phyloP scores from a whole-genome alignment of 495 filamentous ascomycete species.

The Chaetomium fimeti region DNA sequence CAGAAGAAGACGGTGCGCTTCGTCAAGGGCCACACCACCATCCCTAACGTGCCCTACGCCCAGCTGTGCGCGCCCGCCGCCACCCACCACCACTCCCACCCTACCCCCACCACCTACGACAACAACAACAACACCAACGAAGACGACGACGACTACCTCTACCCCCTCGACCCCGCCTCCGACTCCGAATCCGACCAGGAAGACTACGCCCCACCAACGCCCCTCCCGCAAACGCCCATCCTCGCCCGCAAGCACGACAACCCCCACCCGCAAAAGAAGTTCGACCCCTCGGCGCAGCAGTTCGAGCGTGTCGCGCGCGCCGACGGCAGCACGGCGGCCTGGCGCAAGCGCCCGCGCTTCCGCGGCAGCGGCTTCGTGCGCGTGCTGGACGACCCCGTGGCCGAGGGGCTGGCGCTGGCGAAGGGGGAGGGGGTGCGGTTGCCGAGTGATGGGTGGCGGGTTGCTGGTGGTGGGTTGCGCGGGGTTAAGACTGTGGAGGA shows the following conservation, averaged over 20 bases:
- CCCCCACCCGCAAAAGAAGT: too few species aligned
- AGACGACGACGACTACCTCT: too few species aligned
- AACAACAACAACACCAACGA: neutral
- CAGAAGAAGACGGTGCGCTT: neutral
- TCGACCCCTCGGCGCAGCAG: too few species aligned
- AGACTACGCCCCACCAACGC: neutral
- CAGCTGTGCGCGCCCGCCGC: neutral
- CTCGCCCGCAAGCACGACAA: too few species aligned
- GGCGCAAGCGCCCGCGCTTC: slow-evolving; percentile 3
- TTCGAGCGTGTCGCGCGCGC: neutral
- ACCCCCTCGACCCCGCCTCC: neutral
- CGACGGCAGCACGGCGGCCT: neutral
- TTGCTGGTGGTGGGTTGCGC: neutral
- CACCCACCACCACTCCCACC: neutral
- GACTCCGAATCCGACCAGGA: neutral
- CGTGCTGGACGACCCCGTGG: neutral
- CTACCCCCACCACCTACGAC: neutral
- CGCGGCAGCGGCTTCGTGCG: slow-evolving; percentile 2
- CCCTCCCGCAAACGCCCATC: too few species aligned
- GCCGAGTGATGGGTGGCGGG: slow-evolving; percentile 1
- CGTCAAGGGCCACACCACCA: slow-evolving; percentile 3
- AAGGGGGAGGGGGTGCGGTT: neutral
- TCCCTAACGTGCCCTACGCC: neutral
- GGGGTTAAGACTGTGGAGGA: neutral
- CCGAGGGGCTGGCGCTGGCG: neutral